Evolutionary conservation across 192 early-diverging fungal species (phyloP), one percentile per base, ranked within the genome.

Genomic region (Chytriomyces sp.): DNA sequence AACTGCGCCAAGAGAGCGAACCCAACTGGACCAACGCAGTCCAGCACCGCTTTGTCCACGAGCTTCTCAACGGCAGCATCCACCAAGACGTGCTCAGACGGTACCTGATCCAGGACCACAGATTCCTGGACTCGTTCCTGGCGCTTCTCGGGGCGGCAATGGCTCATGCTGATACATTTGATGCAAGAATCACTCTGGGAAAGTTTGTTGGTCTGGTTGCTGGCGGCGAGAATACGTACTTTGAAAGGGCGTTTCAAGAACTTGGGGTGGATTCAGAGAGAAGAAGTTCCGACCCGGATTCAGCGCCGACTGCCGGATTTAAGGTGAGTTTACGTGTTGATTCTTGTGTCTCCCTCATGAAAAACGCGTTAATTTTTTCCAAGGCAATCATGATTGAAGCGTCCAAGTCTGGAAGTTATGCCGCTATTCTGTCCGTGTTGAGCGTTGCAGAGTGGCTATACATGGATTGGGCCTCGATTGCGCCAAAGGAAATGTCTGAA

Each of bases 161-260:
- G 53, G 53, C 53, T n/a, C 53, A 57, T 57, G 53, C 53, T 2
- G 53, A 57, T 57, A 57, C 53, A 20, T 57, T 57, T 57, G 53
- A 13, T 13, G 53, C 53, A 13, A 57, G 53, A 5, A 57, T 57
- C 13, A 57, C 13, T 13, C 53, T 57, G 53, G 53, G 53, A 13
- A 57, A 57, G 53, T 57, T 57, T 57, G 53, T 57, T 20, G 53
- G 53, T 20, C 16, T 20, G 0, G 53, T 57, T 13, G 13, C 53
- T 57, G 53, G 53, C 3, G 53, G 20, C 5, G 53, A 57, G 20
- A 57, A 57, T 20, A 57, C 53, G 3, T 57, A 57, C 20, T 57
- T 57, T 57, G 53, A 57, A 20, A 57, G 53, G 53, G 20, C 16
- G 16, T 57, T 57, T 57, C 16, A n/a, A 20, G 53, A 57, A 20